phyloP scores from a whole-genome alignment of 2,329 filamentous ascomycete species.

The Neopestalotiopsis sp. region DNA sequence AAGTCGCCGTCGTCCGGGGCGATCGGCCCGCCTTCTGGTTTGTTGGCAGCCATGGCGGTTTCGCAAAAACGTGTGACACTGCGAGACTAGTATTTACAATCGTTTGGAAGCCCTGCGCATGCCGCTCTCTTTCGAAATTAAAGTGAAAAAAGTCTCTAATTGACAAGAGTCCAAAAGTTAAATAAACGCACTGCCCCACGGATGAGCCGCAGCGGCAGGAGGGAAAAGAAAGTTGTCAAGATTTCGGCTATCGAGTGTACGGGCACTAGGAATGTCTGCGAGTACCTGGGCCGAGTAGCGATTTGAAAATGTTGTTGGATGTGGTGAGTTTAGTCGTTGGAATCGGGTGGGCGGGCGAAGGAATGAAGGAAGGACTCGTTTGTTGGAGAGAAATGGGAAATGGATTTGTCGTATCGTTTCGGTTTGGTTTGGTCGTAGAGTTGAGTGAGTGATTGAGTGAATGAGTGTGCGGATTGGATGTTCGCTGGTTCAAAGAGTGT shows the following conservation, averaged over 20 bases:
- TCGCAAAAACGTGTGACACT: background rate
- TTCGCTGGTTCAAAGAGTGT: constrained; percentile 2
- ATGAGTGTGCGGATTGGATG: background rate
- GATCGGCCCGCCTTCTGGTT: constrained; percentile 38
- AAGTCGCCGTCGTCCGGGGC: constrained; percentile 46
- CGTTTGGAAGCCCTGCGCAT: background rate
- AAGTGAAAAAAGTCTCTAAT: background rate
- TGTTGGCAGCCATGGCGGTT: constrained; percentile 34
- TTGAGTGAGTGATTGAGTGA: background rate
- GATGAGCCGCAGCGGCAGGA: background rate
- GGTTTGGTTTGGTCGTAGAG: background rate
- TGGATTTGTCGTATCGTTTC: background rate
- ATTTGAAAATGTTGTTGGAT: background rate
- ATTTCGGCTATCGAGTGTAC: background rate
- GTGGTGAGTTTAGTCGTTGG: background rate
- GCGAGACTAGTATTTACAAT: background rate
- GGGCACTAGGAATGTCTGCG: background rate
- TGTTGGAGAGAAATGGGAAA: background rate
- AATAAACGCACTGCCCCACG: background rate
- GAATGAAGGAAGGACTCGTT: background rate
- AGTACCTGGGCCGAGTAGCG: background rate
- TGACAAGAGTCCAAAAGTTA: background rate
- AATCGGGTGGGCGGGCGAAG: background rate
- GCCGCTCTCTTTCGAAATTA: background rate
- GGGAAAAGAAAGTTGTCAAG: background rate